Base-by-base conservation (phyloP, 257 asterid species). In the Eucommia ulmoides region DNA sequence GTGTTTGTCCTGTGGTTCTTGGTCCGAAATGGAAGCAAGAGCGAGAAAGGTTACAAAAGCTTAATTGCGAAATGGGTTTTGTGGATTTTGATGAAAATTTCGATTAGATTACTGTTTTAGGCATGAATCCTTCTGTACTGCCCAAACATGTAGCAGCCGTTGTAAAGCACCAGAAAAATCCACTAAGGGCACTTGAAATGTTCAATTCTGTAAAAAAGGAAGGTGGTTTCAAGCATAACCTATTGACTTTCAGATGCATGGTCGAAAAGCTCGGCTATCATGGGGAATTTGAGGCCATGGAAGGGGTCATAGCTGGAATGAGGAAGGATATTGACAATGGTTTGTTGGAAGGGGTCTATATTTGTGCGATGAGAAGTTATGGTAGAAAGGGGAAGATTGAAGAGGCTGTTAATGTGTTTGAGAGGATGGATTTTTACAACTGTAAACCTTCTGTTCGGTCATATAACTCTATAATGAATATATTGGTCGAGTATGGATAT, bases 61-160 rank as follows among this genome's bases (percentile, higher is more conserved):
- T 61, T 26, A 23, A 26, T 33, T 8, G 41, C 50, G 53, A 46
- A 55, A 58, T 47, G 47, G 53, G 47, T 63, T 23, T 55, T 49
- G 57, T 74, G 66, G 75, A 33, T 14, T 47, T 49, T 24, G 56
- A 45, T 51, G 23, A 53, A 47, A 53, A 33, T 23, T 47, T 49
- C 42, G 52, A 47, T 61, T 71, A 45, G 53, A 17, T 48, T 50
- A 21, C 26, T 60, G 12, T 18, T 50, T 49, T 55, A 58, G 82
- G 75, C 45, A 85, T 89, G 94, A 75, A 67, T 70, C 54, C 58
- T 54, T 61, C 77, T 57, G 69, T 89, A 50, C 91, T 85, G 16
- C 81, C 94, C 25, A 83, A 82, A 54, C 98, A 89, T 75, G 94
- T 85, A 51, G 79, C 86, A 24, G 82, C 92, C 9, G 92, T 89